These are phyloP conservation scores for Excoecaria agallocha DNA, from an alignment of 345 rosid genomes.

Conservation along the genomic window DNA sequence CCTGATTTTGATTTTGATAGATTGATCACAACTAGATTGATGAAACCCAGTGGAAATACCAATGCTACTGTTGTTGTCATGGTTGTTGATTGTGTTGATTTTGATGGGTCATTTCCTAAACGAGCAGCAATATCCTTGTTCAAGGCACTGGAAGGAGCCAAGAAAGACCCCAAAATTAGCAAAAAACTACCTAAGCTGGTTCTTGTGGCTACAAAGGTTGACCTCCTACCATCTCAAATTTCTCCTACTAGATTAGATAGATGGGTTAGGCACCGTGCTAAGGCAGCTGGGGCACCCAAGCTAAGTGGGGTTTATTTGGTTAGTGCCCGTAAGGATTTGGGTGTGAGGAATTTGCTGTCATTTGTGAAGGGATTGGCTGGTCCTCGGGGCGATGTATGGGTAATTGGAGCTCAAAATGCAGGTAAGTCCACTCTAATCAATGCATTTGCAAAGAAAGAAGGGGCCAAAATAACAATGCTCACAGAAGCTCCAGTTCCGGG, in stretches of 20 bases:
- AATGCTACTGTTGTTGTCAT: slow-evolving; percentile 72
- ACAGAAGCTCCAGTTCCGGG: slow-evolving; percentile 97
- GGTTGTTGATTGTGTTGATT: slow-evolving; percentile 92
- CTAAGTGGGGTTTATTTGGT: slow-evolving; percentile 75
- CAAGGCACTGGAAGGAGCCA: slow-evolving; percentile 55
- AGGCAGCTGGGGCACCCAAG: slow-evolving; percentile 88
- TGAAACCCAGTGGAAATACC: slow-evolving; percentile 59
- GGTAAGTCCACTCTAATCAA: slow-evolving; percentile 90
- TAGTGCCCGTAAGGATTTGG: slow-evolving; percentile 76
- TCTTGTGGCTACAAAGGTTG: slow-evolving; percentile 88
- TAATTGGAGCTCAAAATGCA: slow-evolving; percentile 85
- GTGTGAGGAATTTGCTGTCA: slow-evolving; percentile 67
- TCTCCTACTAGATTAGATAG: slow-evolving; percentile 85
- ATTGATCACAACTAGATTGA: slow-evolving; percentile 70
- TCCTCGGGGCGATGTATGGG: slow-evolving; percentile 91
- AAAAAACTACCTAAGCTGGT: slow-evolving; percentile 80
- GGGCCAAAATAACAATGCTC: slow-evolving; percentile 67
- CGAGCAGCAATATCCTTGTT: slow-evolving; percentile 72
- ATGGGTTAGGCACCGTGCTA: slow-evolving; percentile 89
- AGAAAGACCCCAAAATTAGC: slow-evolving; percentile 48
- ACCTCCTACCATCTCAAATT: slow-evolving; percentile 80
- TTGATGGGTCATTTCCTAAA: slow-evolving; percentile 90
- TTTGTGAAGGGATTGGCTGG: slow-evolving; percentile 73
- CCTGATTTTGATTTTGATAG: slow-evolving; percentile 93
- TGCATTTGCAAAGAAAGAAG: slow-evolving; percentile 71